A percentile compares a stretch with the other conserved stretches of the same genome.
Conservation (phyloP, 1,284 basidiomycete genomes). For the Peniophora sp. region DNA sequence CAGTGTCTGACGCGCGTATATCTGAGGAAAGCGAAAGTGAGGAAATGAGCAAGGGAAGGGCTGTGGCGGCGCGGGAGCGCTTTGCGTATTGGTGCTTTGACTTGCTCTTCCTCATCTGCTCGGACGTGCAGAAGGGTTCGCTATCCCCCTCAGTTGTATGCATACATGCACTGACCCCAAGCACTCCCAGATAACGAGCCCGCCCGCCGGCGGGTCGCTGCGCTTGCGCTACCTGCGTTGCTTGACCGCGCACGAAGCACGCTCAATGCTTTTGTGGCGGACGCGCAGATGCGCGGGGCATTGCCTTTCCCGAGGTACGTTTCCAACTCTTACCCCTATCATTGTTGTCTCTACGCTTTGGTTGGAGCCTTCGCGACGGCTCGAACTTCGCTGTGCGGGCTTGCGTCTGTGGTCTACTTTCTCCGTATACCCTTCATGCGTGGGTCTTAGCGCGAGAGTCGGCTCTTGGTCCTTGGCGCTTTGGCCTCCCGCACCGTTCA, state of each 20-base stretch:
- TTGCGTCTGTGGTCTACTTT: no score
- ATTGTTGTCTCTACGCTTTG: background rate
- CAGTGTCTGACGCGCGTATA: conserved; percentile 1
- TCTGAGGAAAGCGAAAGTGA: conserved; percentile 20
- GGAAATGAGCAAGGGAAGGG: conserved; percentile 52
- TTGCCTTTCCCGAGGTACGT: conserved; percentile 77
- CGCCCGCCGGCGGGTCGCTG: conserved; percentile 44
- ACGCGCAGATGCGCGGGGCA: conserved; percentile 73
- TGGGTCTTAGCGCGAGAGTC: no score
- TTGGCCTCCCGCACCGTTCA: background rate
- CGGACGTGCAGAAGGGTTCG: conserved; percentile 52
- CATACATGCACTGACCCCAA: background rate
- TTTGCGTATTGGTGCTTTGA: conserved; percentile 96
- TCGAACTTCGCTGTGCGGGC: no score
- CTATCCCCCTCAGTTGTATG: background rate
- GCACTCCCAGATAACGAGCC: no score
- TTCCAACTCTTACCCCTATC: background rate
- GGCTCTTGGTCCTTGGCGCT: no score
- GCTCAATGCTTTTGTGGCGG: conserved; percentile 71
- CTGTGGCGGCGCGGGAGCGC: conserved; percentile 64
- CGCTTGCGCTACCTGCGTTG: conserved; percentile 61
- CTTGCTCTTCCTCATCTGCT: conserved; percentile 76
- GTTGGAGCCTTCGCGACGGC: no score
- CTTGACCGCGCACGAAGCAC: conserved; percentile 66
- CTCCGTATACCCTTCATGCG: no score